Conservation (phyloP, 2,329 filamentous ascomycete species). For the Chaetoscypha palmicola region DNA sequence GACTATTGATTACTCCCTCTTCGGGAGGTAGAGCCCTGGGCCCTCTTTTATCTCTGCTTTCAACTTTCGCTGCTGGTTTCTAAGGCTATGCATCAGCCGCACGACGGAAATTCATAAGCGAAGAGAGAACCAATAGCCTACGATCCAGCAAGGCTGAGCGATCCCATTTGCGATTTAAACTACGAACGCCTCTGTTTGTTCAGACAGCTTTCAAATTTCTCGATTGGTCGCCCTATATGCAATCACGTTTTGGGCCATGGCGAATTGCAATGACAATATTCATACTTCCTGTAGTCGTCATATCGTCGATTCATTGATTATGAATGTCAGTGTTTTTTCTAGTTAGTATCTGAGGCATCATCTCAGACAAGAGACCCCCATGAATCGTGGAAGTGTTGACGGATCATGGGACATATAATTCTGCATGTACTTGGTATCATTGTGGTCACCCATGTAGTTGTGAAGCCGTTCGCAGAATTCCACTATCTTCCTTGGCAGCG, state of each 20-base stretch:
- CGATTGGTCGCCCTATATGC: conserved; percentile 9
- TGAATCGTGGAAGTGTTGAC: too few relatives aligned
- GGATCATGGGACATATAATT: too few relatives aligned
- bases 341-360: too few relatives aligned
- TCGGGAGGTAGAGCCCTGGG: neutral
- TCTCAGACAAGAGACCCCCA: too few relatives aligned
- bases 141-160: conserved; percentile 3
- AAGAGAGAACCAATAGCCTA: conserved; percentile 2
- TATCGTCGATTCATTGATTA: too few relatives aligned
- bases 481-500: too few relatives aligned
- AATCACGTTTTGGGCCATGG: conserved; percentile 6
- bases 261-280: conserved; percentile 4
- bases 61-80: neutral
- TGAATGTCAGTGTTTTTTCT: too few relatives aligned
- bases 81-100: conserved; percentile 5
- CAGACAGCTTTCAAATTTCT: neutral
- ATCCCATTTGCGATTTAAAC: conserved; percentile 2
- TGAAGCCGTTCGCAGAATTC: too few relatives aligned
- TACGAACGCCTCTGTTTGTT: neutral
- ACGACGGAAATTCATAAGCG: neutral
- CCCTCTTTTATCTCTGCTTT: neutral
- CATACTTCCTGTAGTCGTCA: neutral
- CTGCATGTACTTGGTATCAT: too few relatives aligned
- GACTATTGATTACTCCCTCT: conserved; percentile 5
- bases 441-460: too few relatives aligned